Percentiles rank a stretch among this genome's conserved stretches.
phyloP scores from a whole-genome alignment of 805 yeast species.

The Candida cerambycidarum region DNA sequence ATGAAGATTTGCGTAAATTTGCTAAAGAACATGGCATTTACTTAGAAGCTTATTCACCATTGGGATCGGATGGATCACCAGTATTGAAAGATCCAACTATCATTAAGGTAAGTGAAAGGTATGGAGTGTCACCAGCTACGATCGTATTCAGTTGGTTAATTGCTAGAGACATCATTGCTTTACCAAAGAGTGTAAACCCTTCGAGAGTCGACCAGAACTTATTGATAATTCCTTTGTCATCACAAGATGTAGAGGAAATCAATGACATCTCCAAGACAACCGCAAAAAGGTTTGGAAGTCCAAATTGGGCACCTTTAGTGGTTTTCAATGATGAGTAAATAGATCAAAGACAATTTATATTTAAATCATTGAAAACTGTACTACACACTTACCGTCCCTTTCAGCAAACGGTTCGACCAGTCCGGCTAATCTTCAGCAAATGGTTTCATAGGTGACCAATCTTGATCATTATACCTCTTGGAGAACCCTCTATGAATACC shows the following conservation, averaged over 20 bases:
- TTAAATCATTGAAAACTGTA: too few species aligned
- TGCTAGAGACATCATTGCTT: constrained; percentile 38
- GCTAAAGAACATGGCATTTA: constrained; percentile 55
- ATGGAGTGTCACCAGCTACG: constrained; percentile 47
- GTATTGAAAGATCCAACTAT: constrained; percentile 47
- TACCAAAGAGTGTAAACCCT: constrained; percentile 35
- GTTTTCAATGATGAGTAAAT: constrained; percentile 11
- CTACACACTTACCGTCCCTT: too few species aligned
- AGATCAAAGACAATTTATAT: too few species aligned
- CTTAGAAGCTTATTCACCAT: constrained; percentile 79
- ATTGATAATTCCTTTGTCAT: constrained; percentile 29
- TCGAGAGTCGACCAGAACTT: constrained; percentile 36
- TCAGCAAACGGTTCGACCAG: too few species aligned
- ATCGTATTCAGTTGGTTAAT: constrained; percentile 49
- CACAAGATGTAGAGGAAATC: constrained; percentile 33
- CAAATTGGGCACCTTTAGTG: constrained; percentile 16
- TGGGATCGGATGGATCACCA: constrained; percentile 60
- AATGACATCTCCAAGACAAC: constrained; percentile 25
- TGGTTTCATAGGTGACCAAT: constrained; percentile 26
- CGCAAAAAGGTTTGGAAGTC: constrained; percentile 14
- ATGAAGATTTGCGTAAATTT: constrained; percentile 54
- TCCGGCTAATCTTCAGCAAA: constrained; percentile 14
- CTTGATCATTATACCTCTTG: constrained; percentile 36
- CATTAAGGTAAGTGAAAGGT: constrained; percentile 43
- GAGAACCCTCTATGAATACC: constrained; percentile 25